Conservation (phyloP, 495 filamentous ascomycete genomes). For the Neurospora sp. region DNA sequence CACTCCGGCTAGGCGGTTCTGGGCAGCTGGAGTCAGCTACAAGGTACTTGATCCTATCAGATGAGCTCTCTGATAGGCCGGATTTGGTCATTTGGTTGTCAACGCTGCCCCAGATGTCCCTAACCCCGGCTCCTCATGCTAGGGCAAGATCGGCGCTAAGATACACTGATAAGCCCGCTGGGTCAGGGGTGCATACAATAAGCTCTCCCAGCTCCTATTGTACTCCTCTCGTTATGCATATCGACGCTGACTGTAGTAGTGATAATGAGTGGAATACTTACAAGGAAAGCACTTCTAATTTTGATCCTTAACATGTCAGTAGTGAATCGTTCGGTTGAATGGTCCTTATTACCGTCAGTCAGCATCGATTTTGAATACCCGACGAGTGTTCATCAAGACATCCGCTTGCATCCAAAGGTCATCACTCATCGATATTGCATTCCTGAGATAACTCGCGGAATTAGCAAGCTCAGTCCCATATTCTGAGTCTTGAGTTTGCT, state of each 20-base stretch:
- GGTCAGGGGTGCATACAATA: background rate
- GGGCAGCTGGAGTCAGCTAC: background rate
- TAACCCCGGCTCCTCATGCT: background rate
- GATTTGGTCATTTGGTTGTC: background rate
- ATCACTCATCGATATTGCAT: background rate
- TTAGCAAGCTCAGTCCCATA: background rate
- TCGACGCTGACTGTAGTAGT: background rate
- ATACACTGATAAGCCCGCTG: background rate
- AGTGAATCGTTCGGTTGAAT: too few relatives aligned
- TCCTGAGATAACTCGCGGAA: background rate
- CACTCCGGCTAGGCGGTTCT: background rate
- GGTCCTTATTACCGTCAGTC: too few relatives aligned
- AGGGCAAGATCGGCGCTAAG: background rate
- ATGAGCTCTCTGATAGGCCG: background rate
- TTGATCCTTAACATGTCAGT: too few relatives aligned
- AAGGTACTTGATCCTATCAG: background rate
- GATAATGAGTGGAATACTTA: too few relatives aligned
- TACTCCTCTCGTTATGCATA: background rate
- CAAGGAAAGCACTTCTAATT: too few relatives aligned
- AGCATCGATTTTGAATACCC: too few relatives aligned
- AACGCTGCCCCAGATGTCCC: background rate
- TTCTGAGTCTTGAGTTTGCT: background rate
- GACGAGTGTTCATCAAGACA: too few relatives aligned
- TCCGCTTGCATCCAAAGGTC: background rate
- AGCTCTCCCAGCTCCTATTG: background rate